Evolutionary conservation across 768 basidiomycete species (phyloP).

Genomic region (Collybiopsis luxurians): DNA sequence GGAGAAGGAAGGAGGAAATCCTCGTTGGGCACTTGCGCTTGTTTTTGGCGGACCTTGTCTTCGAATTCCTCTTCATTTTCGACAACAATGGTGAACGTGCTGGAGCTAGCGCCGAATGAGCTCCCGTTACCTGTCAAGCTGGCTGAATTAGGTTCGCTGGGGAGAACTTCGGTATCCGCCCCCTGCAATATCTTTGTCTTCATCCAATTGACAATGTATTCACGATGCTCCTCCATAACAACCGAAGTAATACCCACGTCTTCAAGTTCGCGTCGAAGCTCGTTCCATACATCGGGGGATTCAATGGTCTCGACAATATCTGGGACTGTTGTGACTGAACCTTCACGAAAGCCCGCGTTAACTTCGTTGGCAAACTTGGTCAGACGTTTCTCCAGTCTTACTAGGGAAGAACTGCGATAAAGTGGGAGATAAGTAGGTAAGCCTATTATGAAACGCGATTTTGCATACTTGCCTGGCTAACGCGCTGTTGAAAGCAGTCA

Average conservation of each 20-base stretch:
- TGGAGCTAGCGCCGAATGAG: background rate
- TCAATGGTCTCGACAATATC: conserved; percentile 11
- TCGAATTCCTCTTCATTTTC: background rate
- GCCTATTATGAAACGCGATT: background rate
- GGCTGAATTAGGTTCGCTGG: background rate
- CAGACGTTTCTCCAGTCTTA: conserved; percentile 13
- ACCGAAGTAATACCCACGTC: conserved; percentile 15
- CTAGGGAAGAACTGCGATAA: conserved; percentile 9
- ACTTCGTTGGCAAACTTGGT: conserved; percentile 15
- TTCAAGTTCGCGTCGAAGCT: conserved; percentile 14
- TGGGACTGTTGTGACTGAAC: conserved; percentile 10
- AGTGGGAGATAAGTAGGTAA: background rate
- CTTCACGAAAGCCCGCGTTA: conserved; percentile 15
- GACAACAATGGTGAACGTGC: background rate
- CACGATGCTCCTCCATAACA: conserved; percentile 12
- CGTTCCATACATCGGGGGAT: conserved; percentile 15
- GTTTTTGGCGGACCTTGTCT: background rate
- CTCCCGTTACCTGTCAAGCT: background rate
- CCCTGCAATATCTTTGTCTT: conserved; percentile 10
- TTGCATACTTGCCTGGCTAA: conserved; percentile 11
- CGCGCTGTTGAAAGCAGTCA: conserved; percentile 11
- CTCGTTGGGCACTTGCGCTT: background rate
- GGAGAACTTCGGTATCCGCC: background rate
- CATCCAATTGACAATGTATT: conserved; percentile 14
- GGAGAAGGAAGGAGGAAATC: background rate